Base-by-base conservation (phyloP, 169 alveolate genomes). In the Plasmodium vinckei region DNA sequence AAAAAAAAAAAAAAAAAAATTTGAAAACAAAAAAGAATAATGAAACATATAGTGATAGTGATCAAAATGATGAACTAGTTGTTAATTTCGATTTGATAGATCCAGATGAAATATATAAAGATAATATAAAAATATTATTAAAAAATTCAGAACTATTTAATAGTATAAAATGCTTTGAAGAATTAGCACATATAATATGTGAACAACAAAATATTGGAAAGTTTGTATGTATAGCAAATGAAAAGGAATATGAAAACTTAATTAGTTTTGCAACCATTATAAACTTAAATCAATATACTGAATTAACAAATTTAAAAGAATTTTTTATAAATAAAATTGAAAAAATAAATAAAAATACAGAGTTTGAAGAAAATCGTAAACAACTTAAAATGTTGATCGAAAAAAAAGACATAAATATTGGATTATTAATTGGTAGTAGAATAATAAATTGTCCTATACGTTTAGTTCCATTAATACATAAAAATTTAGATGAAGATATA, bases 201-300 rank as follows among this genome's bases (percentile, higher is more conserved):
- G 91, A 86, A 21, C 91, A 86, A 27, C 91, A 86, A 63, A 86
- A 86, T 39, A 59, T 86, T 12, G 91, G 91, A 0, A 86, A 86
- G 19, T 60, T 86, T 44, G 10, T 86, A 0, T 23, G 82, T 19
- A 25, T 65, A 3, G 15, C 71, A 72, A 67, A 53, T 56, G 75
- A 61, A n/a, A 15, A 1, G n/a, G 49, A 17, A 9, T 12, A 19
- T 19, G 87, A 56, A n/a, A 60, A 86, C 21, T 42, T 86, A 39
- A 65, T 86, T 5, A 44, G 77, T 0, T 86, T 86, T 42, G 42
- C 15, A 71, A 86, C 91, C 1, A 60, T 86, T n/a, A 70, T 86
- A 13, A 86, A 86, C 44, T n/a, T 86, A 57, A 86, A 86, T 9
- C 91, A 86, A 56, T 86, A 86, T 42, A 60, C 4, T 57, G 87